Base-by-base conservation (phyloP, 1,284 basidiomycete genomes). In the Blastosporella zonata region DNA sequence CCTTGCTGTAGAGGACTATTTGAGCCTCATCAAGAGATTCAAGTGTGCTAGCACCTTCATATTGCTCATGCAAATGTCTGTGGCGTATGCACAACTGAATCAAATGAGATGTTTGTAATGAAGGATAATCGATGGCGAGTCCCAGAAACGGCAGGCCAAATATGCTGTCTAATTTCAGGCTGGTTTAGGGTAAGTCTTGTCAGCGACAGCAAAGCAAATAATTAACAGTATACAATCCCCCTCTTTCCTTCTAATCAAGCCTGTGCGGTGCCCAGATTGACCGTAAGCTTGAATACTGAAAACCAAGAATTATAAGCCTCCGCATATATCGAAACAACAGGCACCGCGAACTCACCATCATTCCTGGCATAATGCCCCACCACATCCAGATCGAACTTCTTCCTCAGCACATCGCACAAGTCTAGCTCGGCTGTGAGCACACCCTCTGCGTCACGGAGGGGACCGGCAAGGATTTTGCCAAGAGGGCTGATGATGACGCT, bases 341-440 rank as follows among this genome's bases (percentile, higher is more conserved):
- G 6, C 13, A 40, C 13, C 5, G 18, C 21, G 10, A 34, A 62
- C 79, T 58, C 58, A 83, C 81, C 64, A 62, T 87, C 84, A 31
- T 78, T 73, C 50, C 87, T 63, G 1, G 82, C 74, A 63, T 89
- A 88, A 65, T 87, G 84, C 13, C 87, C 87, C 0, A 77, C 74
- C 2, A 77, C 73, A 61, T 89, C 87, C 48, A 90, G 66, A 62
- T 90, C 87, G 58, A 87, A 83, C 65, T 86, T 87, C 22, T 84
- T 84, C 40, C 84, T 70, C 3, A 78, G 54, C 43, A 82, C 67
- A 49, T 83, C 77, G 50, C 81, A 74, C 50, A 85, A 59, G 62
- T 87, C 80, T 47, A 90, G 60, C 56, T 82, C 77, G 0, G 83
- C 86, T 3, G 79, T 80, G 38, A 90, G 61, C 0, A 87, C 69